Conservation (phyloP, 148 eudicot genomes). For the Selenicereus undatus region DNA sequence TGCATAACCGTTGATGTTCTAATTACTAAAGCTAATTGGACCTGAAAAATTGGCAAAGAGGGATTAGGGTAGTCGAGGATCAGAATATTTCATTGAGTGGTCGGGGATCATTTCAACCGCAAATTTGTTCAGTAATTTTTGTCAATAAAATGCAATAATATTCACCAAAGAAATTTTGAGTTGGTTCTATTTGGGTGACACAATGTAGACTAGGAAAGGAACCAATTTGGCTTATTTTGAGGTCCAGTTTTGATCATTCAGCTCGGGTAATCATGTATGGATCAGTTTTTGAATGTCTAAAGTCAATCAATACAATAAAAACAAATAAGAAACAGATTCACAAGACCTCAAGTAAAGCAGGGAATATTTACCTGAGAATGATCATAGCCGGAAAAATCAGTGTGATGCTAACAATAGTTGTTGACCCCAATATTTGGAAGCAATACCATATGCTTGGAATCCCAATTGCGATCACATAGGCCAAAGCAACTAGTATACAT, state of each 20-base stretch:
- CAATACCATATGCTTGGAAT: conserved; percentile 93
- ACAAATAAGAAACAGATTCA: neutral
- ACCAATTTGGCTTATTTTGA: neutral
- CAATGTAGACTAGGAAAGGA: neutral
- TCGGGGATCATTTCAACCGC: too few relatives aligned
- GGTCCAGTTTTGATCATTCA: neutral
- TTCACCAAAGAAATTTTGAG: neutral
- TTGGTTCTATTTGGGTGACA: neutral
- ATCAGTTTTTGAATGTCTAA: neutral
- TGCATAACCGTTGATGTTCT: neutral
- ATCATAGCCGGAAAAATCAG: conserved; percentile 81
- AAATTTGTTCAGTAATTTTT: neutral
- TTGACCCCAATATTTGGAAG: conserved; percentile 86
- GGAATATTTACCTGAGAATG: conserved; percentile 56
- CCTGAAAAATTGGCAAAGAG: neutral
- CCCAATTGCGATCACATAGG: conserved; percentile 55
- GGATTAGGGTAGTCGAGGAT: too few relatives aligned
- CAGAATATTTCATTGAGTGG: too few relatives aligned
- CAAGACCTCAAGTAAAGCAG: neutral
- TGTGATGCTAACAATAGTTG: conserved; percentile 73
- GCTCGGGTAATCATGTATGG: neutral
- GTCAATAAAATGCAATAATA: neutral
- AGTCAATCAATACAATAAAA: neutral
- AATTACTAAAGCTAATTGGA: neutral
- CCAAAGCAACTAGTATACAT: conserved; percentile 43